Base-by-base conservation (phyloP, 2,329 filamentous ascomycete genomes). In the Phaeoacremonium minimum region DNA sequence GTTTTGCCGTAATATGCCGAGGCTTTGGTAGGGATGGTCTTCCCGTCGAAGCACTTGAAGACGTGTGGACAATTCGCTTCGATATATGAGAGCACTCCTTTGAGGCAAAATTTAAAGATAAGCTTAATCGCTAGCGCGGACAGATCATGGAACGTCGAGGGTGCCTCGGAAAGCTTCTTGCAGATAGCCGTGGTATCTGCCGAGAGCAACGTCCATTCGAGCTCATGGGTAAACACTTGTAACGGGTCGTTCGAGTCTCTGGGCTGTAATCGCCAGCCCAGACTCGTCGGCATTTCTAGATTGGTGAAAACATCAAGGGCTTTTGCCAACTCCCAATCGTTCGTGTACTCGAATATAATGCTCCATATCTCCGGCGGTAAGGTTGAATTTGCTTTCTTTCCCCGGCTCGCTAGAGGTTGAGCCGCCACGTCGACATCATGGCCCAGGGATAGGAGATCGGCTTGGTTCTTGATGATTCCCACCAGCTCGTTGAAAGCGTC, bases 341-440 rank as follows among this genome's bases (percentile, higher is more conserved):
- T 80, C 1, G 89, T 78, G 44, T 83, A 80, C 46, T 94, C 86
- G 30, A 96, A 79, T 32, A 97, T 85, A 39, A 91, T 84, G 19
- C 84, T 84, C 88, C 90, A 95, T 28, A 96, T 75, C 60, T 97
- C 91, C 0, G 85, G 80, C 1, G 91, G 91, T 2, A 97, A 67
- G 29, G 67, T 67, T 15, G 61, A 63, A 37, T 62, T 61, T 33
- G 57, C 48, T 38, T 49, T 55, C 29, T 55, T 52, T 26, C 55
- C 53, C 31, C 47, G 52, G 15, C 55, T 60, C 1, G 57, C 51
- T 16, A 58, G 52, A 16, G 54, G 55, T 19, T 63, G 53, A 12
- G 62, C 59, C 1, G 71, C 62, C 18, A 73, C 66, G 43, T 84
- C 78, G 38, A 87, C 73, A 48, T 87, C 83, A 45, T 83, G 76